Evolutionary conservation across 495 filamentous ascomycete species (phyloP), one percentile per base, ranked within the genome.

Genomic region (Cetradonia linearis): DNA sequence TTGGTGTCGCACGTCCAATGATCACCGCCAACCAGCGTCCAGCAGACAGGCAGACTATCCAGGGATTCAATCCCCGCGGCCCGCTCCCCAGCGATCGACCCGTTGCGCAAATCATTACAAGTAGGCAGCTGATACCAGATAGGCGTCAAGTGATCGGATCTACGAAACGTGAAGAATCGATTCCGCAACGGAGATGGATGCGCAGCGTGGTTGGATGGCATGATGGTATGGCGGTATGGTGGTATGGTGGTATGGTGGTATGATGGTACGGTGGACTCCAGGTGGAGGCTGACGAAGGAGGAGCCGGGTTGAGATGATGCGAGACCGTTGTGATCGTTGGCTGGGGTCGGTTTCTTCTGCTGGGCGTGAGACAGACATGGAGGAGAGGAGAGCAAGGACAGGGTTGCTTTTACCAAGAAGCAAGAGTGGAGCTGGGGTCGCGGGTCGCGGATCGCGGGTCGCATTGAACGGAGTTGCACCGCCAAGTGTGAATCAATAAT

Each of bases 61-160:
- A 54, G 50, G 50, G 31, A 54, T 46, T 20, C 50, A n/a, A 54
- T 10, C 28, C 50, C 50, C 50, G 31, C 50, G 50, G 50, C 50
- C 50, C 50, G 50, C 50, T 54, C 30, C 50, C 31, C 50, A 54
- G 50, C 50, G 50, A 54, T 54, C 50, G 33, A 30, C 50, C n/a
- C 50, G 50, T 54, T 23, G 31, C 50, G 31, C 50, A 54, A 54
- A 36, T 54, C 50, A 52, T n/a, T 18, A 46, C 42, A n/a, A n/a
- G n/a, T 46, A 46, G 42, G 20, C 42, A 46, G 42, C 42, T 46
- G 42, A 46, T 25, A n/a, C n/a, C n/a, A n/a, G n/a, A n/a, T 20
- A 25, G n/a, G 33, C 50, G 50, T 54, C 31, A 36, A 36, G 25
- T 46, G n/a, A 46, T 46, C n/a, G 20, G 50, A 54, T 54, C 50